Conservation (phyloP, 1,139 yeast genomes). For the Pichia sorboxylosa region DNA sequence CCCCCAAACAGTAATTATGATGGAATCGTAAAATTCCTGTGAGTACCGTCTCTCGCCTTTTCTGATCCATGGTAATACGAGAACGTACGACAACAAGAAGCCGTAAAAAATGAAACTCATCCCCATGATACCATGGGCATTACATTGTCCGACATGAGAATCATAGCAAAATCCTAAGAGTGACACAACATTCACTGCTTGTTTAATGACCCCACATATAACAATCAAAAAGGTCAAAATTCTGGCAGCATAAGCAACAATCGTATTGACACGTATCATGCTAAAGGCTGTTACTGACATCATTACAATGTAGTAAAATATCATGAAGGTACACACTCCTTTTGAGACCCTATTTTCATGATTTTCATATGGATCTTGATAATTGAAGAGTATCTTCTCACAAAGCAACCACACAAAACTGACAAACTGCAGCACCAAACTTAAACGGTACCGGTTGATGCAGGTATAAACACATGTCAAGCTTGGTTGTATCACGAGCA, state of each 20-base stretch:
- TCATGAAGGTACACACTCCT: constrained; percentile 54
- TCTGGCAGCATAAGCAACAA: constrained; percentile 42
- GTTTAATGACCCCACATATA: constrained; percentile 54
- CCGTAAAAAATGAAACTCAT: constrained; percentile 76
- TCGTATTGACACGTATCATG: too few relatives aligned
- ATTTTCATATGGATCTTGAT: constrained; percentile 51
- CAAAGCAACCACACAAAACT: constrained; percentile 32
- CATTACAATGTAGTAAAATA: constrained; percentile 26
- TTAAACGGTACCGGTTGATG: constrained; percentile 37
- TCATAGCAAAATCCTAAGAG: constrained; percentile 75
- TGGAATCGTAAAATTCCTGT: constrained; percentile 78
- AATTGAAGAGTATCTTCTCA: constrained; percentile 44
- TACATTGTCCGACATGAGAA: constrained; percentile 76
- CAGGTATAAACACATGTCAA: constrained; percentile 41
- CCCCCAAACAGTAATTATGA: constrained; percentile 81
- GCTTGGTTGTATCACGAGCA: constrained; percentile 44
- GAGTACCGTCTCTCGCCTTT: constrained; percentile 38
- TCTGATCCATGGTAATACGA: constrained; percentile 60
- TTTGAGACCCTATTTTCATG: constrained; percentile 56
- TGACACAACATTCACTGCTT: constrained; percentile 73
- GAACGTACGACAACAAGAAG: constrained; percentile 49
- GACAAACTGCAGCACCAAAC: constrained; percentile 40
- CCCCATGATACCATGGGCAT: constrained; percentile 97
- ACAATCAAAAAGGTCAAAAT: constrained; percentile 34
- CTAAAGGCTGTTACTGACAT: too few relatives aligned